phyloP scores from a whole-genome alignment of 345 rosid genomes.

The Pistacia vera region DNA sequence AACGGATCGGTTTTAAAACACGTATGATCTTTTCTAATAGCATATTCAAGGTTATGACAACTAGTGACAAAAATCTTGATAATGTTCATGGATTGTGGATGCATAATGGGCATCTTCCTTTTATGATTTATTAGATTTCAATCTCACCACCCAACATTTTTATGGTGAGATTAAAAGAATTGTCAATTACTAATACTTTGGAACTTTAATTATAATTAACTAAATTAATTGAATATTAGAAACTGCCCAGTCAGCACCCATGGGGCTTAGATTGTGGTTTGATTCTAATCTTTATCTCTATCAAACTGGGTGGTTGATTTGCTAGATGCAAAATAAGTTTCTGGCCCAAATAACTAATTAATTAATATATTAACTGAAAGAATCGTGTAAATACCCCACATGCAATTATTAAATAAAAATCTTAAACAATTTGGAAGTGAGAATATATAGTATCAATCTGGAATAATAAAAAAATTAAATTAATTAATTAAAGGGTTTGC shows the following conservation, averaged over 20 bases:
- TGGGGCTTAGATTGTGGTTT: slow-evolving; percentile 11
- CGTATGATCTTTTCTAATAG: too few relatives aligned
- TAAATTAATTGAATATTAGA: background rate
- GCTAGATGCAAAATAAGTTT: too few relatives aligned
- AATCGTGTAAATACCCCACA: background rate
- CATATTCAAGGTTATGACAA: too few relatives aligned
- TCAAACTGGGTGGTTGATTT: background rate
- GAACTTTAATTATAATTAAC: background rate
- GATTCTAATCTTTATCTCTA: slow-evolving; percentile 2
- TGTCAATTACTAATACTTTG: slow-evolving; percentile 1
- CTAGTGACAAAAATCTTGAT: background rate
- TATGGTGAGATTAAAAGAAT: background rate
- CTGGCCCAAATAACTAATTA: too few relatives aligned
- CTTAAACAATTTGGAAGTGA: background rate
- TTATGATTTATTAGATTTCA: background rate
- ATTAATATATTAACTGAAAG: background rate
- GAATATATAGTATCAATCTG: background rate
- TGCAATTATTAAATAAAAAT: background rate
- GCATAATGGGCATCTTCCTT: background rate
- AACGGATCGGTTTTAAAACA: too few relatives aligned
- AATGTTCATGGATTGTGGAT: too few relatives aligned
- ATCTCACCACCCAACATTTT: background rate
- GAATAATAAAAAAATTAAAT: background rate
- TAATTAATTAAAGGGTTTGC: too few relatives aligned
- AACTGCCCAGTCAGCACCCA: background rate